Base-by-base conservation (phyloP, 225 moss, liverwort and hornwort species). In the Anthoceros angustus region DNA sequence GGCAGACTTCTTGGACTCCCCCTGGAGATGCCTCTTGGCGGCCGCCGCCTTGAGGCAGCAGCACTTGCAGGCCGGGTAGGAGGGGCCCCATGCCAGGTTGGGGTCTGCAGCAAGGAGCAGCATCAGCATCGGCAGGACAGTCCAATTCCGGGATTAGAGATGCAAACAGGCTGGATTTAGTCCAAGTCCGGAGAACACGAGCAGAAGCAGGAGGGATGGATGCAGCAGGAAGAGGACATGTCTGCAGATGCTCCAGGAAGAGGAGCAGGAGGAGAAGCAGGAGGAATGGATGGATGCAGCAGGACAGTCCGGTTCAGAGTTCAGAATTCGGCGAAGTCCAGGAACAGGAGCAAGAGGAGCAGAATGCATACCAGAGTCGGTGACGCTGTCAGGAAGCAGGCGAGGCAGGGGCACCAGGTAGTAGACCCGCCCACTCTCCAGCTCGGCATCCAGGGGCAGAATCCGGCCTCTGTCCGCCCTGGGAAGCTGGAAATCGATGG, bases 361-460 rank as follows among this genome's bases (percentile, higher is more conserved):
- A 46, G 45, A 46, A 46, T 46, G 0, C 55, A 55, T 55, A 55
- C 55, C 55, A 55, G 55, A 55, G 18, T 55, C 55, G 0, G n/a
- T 15, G 4, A 18, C 55, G 4, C 7, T 15, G 55, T 55, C 55
- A 12, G 55, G 55, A 20, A 55, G 55, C 16, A 55, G 14, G 8
- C 55, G 55, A 15, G 55, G 55, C 6, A 55, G 12, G 55, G 55
- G 55, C n/a, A 55, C 55, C 55, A 55, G 14, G 55, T 55, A 55
- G 55, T 55, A 55, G 10, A 55, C 55, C 8, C 55, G 18, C 7
- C 55, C 55, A 23, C 55, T 55, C n/a, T 55, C 55, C 16, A 55
- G 14, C 55, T 55, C 55, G 55, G 55, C 14, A 12, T 55, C 55
- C 8, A 55, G 18, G 8, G 55, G 55, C 6, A 55, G 5, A 55